Evolutionary conservation across 2,329 filamentous ascomycete species (phyloP).

Genomic region (Fusarium nygamai): DNA sequence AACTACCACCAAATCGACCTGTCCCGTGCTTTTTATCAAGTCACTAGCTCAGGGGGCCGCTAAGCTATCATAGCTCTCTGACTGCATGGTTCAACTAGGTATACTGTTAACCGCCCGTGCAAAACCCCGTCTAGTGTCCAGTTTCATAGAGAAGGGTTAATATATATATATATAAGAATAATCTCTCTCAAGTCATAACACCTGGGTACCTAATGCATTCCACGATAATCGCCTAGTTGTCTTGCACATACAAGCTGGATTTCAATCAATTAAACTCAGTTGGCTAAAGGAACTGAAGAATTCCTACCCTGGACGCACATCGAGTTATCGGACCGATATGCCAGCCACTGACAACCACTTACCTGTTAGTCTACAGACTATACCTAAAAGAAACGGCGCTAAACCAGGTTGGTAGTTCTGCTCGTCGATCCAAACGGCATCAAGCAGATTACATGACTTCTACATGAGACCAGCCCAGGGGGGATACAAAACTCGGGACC

Average conservation of each 20-base stretch:
- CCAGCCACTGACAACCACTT: background rate
- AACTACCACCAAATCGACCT: background rate
- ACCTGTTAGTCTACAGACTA: background rate
- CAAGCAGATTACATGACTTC: background rate
- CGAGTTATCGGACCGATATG: background rate
- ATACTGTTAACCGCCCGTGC: too few species aligned
- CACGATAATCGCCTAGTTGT: fast-evolving
- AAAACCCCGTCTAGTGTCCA: too few species aligned
- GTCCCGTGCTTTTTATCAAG: fast-evolving
- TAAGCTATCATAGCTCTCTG: fast-evolving
- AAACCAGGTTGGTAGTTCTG: background rate
- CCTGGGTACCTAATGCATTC: fast-evolving
- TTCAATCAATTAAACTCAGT: background rate
- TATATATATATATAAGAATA: too few species aligned
- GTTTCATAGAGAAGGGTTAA: too few species aligned
- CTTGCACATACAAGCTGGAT: too few species aligned
- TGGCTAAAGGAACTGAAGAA: background rate
- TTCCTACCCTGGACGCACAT: background rate
- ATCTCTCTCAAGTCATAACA: fast-evolving
- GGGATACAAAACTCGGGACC: too few species aligned
- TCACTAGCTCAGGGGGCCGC: background rate
- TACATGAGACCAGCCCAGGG: background rate
- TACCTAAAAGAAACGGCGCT: background rate
- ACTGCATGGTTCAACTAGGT: too few species aligned
- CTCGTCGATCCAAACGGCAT: background rate